phyloP scores from a whole-genome alignment of 1,284 basidiomycete genomes.

The Mixia osmundae region DNA sequence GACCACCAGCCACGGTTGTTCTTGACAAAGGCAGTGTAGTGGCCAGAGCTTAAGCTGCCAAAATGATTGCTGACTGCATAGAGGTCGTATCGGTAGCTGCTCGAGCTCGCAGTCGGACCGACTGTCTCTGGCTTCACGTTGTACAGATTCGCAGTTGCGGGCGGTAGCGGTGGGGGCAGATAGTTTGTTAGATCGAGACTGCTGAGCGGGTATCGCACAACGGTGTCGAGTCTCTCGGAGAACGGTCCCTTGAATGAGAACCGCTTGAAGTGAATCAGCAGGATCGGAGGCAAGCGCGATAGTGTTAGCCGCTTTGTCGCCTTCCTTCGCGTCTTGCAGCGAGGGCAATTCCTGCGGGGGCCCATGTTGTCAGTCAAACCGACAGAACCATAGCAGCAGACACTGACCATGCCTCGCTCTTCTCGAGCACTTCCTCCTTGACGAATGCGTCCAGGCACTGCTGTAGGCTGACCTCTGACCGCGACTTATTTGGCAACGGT shows the following conservation, averaged over 20 bases:
- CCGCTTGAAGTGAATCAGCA: constrained; percentile 87
- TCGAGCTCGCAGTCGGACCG: constrained; percentile 1
- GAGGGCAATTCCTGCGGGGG: constrained; percentile 58
- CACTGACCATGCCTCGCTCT: constrained; percentile 74
- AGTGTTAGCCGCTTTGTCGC: constrained; percentile 69
- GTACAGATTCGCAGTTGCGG: constrained; percentile 13
- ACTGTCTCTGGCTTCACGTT: constrained; percentile 8
- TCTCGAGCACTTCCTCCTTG: constrained; percentile 70
- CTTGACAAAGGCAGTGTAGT: too few relatives aligned
- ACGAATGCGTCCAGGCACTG: constrained; percentile 80
- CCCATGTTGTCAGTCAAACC: neutral
- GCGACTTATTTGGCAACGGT: constrained; percentile 49
- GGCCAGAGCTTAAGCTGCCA: constrained; percentile 68
- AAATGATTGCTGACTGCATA: constrained; percentile 44
- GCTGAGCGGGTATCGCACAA: constrained; percentile 44
- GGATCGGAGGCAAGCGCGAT: constrained; percentile 70
- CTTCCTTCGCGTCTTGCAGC: constrained; percentile 61
- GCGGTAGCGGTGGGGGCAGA: constrained; percentile 37
- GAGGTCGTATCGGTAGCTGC: constrained; percentile 24
- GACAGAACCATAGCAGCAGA: constrained; percentile 7
- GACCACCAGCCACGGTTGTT: too few relatives aligned
- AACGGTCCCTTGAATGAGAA: constrained; percentile 82
- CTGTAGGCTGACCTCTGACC: constrained; percentile 44
- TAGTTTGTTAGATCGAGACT: constrained; percentile 70
- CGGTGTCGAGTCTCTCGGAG: constrained; percentile 49